Evolutionary conservation across 2,329 filamentous ascomycete species (phyloP), one percentile per base, ranked within the genome.

Genomic region (Microdochium paspali): DNA sequence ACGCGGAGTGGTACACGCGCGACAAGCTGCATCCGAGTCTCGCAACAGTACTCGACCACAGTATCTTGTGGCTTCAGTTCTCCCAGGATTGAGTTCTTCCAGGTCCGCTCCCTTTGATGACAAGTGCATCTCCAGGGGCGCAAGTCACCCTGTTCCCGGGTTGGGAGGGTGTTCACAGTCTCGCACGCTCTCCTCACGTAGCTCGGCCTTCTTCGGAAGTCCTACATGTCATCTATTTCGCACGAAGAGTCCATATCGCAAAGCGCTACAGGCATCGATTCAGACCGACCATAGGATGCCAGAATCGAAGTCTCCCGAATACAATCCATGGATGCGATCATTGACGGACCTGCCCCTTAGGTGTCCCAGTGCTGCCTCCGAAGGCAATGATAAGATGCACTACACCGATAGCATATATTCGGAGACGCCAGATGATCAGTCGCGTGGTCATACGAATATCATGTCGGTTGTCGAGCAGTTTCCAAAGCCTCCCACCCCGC

Each of bases 181-280:
- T 2, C 64, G 57, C 39, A 54, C 61, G 0, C 50, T 71, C 5
- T 67, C 66, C 0, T 64, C 71, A 45, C 64, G 69, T 21, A 70
- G 66, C 49, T 74, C 73, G 1, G 70, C 68, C 0, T 75, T 77
- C 53, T 77, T 77, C 53, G 73, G 69, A 1, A 79, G 75, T 42
- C 71, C 73, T 2, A 62, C 67, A 1, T 69, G 68, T 15, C 71
- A 76, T 50, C 60, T 79, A 1, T 78, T 80, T 50, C 68, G 76
- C 24, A 74, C 74, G 1, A 64, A 69, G 24, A 82, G 77, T 47
- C 76, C 77, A 0, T 83, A 75, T 53, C 71, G 77, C 3, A 71
- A 71, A 24, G 73, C 71, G 2, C 55, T 82, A 26, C 69, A 66
- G 42, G 67, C 70, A 45, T 72, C 62, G 2, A 76, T 77, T 54